Base-by-base conservation (phyloP, 177 flowering plant species). In the Vitis hybrid region DNA sequence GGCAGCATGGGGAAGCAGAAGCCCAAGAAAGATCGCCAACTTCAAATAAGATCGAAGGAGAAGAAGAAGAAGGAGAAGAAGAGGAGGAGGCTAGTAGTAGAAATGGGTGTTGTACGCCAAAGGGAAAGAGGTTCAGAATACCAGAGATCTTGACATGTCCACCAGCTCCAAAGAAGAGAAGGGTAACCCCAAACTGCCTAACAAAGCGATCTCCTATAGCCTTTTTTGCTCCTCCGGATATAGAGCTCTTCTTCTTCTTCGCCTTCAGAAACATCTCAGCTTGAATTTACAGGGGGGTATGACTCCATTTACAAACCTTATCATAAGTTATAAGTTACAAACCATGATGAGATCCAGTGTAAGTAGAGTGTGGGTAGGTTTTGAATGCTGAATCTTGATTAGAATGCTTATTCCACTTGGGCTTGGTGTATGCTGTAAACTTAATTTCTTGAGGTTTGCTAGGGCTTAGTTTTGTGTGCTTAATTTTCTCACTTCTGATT, bases 151-250 rank as follows among this genome's bases (percentile, higher is more conserved):
- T 67, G 10, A n/a, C 73, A 0, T 81, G 83, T 48, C 83, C 83
- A 30, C 75, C 81, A 3, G 75, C 83, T 17, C 83, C 83, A 54
- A 81, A 67, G 75, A 81, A 81, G 77, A 52, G 51, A 59, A 75
- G 71, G 55, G 17, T 66, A 3, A 17, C 32, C 14, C 6, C 69
- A 15, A 72, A 48, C 57, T 51, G 18, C 10, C n/a, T 56, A 19
- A 60, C 71, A 2, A 72, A 55, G 23, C 49, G 56, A 12, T 50
- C 79, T 15, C 59, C 75, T 2, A 62, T 72, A 4, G 60, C 70
- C 1, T 72, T 72, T 17, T 81, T 72, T 40, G 52, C 71, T 65
- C 59, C 79, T n/a, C 79, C 83, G 10, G 81, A 81, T 30, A 32
- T 73, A 40, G 83, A 81, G 77, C 64, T 75, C 26, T 81, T 81